A percentile compares a stretch with the other conserved stretches of the same genome.
Evolutionary conservation across 2,329 filamentous ascomycete species (phyloP).

Genomic region (Dactylellina drechsleri): DNA sequence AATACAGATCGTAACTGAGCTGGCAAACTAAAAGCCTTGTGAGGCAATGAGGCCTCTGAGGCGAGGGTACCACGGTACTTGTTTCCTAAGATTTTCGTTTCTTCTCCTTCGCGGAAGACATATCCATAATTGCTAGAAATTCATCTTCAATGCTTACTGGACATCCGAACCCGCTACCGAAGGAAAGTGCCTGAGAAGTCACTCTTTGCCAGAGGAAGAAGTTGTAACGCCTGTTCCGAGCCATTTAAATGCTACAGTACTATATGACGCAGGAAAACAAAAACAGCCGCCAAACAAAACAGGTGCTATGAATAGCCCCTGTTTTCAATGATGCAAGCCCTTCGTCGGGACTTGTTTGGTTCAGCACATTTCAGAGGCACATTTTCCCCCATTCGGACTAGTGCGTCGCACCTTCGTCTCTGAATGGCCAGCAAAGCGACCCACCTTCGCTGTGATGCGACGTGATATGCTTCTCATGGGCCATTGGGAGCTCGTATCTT

Average conservation of each 20-base stretch:
- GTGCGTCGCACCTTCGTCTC: slow-evolving; percentile 15
- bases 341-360: background rate
- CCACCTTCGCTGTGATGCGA: slow-evolving; percentile 46
- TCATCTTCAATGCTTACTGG: no score
- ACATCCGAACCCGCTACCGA: no score
- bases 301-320: slow-evolving; percentile 53
- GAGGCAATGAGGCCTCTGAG: no score
- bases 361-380: slow-evolving; percentile 25
- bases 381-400: slow-evolving; percentile 28
- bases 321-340: slow-evolving; percentile 14
- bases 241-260: slow-evolving; percentile 44
- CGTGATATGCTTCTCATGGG: slow-evolving; percentile 46
- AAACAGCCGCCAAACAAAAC: slow-evolving; percentile 41
- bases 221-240: slow-evolving; percentile 26
- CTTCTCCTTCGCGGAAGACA: no score
- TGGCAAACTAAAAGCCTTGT: no score
- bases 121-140: no score
- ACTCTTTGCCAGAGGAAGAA: slow-evolving; percentile 15
- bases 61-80: no score
- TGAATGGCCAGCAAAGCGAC: slow-evolving; percentile 47
- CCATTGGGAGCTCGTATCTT: slow-evolving; percentile 35
- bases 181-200: no score
- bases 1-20: no score
- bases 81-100: no score
- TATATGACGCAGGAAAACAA: slow-evolving; percentile 40